A percentile compares a stretch with the other conserved stretches of the same genome.
Evolutionary conservation across 305 asterid species (phyloP).

Genomic region (Fraxinus albicans): DNA sequence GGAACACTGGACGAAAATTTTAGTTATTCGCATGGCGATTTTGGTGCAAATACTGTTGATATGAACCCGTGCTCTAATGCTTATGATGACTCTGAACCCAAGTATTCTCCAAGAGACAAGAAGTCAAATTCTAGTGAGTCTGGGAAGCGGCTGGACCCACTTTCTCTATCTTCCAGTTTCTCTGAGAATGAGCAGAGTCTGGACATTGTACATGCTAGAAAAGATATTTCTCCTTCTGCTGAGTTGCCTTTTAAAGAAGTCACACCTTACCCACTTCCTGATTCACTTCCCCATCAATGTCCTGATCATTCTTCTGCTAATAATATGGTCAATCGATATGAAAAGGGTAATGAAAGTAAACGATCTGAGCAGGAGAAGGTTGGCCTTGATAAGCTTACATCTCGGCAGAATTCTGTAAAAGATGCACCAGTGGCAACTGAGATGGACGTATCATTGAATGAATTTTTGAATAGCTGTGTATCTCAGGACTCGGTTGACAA

Average conservation of each 20-base stretch:
- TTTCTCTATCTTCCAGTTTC: conserved; percentile 46
- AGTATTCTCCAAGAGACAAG: conserved; percentile 36
- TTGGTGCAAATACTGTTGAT: conserved; percentile 33
- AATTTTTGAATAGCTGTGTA: conserved; percentile 43
- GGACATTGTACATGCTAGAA: conserved; percentile 30
- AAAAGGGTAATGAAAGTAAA: conserved; percentile 43
- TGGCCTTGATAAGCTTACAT: conserved; percentile 39
- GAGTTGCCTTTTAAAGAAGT: conserved; percentile 34
- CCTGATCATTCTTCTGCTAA: conserved; percentile 39
- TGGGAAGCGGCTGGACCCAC: conserved; percentile 46
- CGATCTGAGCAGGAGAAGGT: conserved; percentile 43
- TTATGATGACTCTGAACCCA: conserved; percentile 41
- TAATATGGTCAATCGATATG: conserved; percentile 32
- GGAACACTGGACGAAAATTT: conserved; percentile 48
- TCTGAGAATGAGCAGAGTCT: conserved; percentile 52
- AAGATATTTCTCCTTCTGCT: conserved; percentile 39
- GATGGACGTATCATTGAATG: conserved; percentile 62
- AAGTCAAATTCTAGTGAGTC: conserved; percentile 41
- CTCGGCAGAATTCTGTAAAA: conserved; percentile 54
- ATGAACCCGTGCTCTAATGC: conserved; percentile 38
- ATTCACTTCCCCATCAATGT: conserved; percentile 36
- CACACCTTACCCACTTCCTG: conserved; percentile 27
- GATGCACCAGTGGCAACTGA: conserved; percentile 59
- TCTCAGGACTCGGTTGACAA: conserved; percentile 58
- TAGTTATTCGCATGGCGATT: conserved; percentile 39